Percentiles rank a stretch among this genome's conserved stretches.
phyloP scores from a whole-genome alignment of 768 basidiomycete species.

The Collybia mongolica region DNA sequence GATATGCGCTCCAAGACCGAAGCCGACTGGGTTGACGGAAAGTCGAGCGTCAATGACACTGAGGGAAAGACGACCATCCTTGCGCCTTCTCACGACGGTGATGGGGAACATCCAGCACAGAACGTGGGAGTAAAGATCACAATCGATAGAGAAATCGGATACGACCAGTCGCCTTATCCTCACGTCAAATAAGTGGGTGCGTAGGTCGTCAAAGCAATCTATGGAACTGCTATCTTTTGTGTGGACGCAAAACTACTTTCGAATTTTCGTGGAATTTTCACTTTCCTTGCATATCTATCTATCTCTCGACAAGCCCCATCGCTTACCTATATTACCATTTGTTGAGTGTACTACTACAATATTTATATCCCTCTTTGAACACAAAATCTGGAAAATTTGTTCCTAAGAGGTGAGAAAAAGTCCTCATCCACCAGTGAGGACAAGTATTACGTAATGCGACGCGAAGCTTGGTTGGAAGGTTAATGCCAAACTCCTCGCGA shows the following conservation, averaged over 20 bases:
- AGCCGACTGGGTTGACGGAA: conserved; percentile 42
- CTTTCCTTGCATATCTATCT: no score
- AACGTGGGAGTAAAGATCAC: conserved; percentile 56
- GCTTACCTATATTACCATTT: no score
- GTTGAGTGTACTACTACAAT: no score
- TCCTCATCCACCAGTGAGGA: no score
- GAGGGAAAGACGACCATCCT: conserved; percentile 36
- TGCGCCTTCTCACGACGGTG: conserved; percentile 26
- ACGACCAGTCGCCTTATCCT: conserved; percentile 30
- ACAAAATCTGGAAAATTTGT: no score
- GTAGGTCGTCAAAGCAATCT: not conserved
- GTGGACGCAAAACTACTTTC: not conserved
- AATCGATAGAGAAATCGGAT: conserved; percentile 55
- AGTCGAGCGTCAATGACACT: conserved; percentile 38
- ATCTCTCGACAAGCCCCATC: no score
- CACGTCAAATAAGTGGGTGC: conserved; percentile 12
- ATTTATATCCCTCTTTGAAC: no score
- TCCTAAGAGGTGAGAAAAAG: no score
- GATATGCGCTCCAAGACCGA: conserved; percentile 49
- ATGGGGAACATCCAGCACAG: conserved; percentile 15
- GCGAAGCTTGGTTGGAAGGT: no score
- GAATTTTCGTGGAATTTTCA: no score
- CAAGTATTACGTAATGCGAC: no score
- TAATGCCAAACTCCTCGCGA: not conserved
- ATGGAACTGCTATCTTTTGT: no score